These are phyloP conservation scores for Parathielavia appendiculata DNA, from an alignment of 495 filamentous ascomycete genomes.

Conservation along the genomic window DNA sequence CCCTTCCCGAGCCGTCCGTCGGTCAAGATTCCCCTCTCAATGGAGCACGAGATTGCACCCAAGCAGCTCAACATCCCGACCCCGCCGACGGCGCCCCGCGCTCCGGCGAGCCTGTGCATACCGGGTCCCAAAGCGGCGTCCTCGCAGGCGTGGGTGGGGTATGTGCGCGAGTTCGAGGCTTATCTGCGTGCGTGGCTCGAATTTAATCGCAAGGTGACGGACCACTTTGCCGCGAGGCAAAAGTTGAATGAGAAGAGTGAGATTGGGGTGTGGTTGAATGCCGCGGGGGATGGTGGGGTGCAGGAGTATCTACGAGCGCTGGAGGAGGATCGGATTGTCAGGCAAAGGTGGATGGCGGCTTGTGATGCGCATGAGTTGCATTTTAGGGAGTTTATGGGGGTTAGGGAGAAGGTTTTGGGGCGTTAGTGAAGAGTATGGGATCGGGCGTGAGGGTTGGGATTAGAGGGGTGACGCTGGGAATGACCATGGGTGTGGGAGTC, in stretches of 20 bases:
- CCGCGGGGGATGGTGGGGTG: slow-evolving; percentile 44
- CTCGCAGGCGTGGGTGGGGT: slow-evolving; percentile 50
- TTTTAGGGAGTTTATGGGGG: slow-evolving; percentile 49
- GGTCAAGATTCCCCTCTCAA: slow-evolving; percentile 35
- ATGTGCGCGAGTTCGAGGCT: slow-evolving; percentile 54
- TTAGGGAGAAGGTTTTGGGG: slow-evolving; percentile 5
- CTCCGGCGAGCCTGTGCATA: slow-evolving; percentile 35
- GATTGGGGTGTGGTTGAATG: slow-evolving; percentile 49
- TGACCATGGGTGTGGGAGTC: neutral
- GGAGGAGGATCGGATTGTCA: slow-evolving; percentile 58
- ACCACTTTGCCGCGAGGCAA: slow-evolving; percentile 63
- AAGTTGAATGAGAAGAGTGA: slow-evolving; percentile 39
- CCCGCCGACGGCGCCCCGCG: slow-evolving; percentile 54
- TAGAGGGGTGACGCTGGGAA: neutral
- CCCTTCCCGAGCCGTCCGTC: slow-evolving; percentile 68
- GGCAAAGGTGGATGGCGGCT: slow-evolving; percentile 59
- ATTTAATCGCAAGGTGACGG: slow-evolving; percentile 60
- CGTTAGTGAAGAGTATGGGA: neutral
- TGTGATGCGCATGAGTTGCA: slow-evolving; percentile 59
- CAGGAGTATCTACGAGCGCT: slow-evolving; percentile 55
- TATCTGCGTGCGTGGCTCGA: slow-evolving; percentile 68
- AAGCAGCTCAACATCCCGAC: slow-evolving; percentile 52
- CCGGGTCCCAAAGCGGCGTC: slow-evolving; percentile 35
- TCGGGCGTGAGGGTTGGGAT: neutral
- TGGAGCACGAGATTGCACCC: slow-evolving; percentile 19